phyloP scores from a whole-genome alignment of 306 rosid species.

The Trifolium subterraneum region DNA sequence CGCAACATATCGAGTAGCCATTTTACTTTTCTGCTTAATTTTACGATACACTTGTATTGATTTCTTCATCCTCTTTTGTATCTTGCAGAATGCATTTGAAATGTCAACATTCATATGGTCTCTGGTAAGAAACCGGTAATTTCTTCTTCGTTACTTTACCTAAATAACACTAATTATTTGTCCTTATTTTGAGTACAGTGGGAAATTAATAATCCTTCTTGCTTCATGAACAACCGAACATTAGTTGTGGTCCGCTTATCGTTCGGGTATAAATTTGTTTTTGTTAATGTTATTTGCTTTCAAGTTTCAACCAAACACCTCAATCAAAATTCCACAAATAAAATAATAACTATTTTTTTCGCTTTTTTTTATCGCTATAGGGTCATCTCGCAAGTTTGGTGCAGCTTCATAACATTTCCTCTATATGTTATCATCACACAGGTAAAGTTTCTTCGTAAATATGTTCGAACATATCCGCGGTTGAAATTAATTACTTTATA shows the following conservation, averaged over 20 bases:
- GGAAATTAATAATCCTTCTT: conserved; percentile 80
- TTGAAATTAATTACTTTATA: not conserved
- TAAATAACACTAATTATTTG: not conserved
- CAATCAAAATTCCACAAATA: conserved; percentile 15
- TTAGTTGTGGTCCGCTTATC: conserved; percentile 66
- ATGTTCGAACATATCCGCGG: not conserved
- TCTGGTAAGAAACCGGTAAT: conserved; percentile 62
- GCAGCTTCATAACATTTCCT: conserved; percentile 93
- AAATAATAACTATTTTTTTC: not conserved
- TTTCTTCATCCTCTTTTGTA: conserved; percentile 11
- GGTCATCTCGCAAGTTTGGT: conserved; percentile 79
- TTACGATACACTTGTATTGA: not conserved
- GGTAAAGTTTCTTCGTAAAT: conserved; percentile 47
- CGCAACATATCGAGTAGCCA: conserved; percentile 7
- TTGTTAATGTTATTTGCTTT: conserved; percentile 8
- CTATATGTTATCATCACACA: conserved; percentile 90
- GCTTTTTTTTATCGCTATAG: conserved; percentile 48
- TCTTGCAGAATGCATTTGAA: conserved; percentile 91
- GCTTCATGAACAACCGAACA: conserved; percentile 78
- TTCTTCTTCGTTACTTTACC: not conserved
- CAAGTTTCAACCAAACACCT: not conserved
- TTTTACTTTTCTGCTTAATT: conserved; percentile 2
- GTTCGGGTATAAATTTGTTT: conserved; percentile 63
- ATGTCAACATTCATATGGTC: conserved; percentile 96
- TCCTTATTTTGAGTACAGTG: conserved; percentile 59